Conservation (phyloP, 306 rosid genomes). For the Malus sieversii region DNA sequence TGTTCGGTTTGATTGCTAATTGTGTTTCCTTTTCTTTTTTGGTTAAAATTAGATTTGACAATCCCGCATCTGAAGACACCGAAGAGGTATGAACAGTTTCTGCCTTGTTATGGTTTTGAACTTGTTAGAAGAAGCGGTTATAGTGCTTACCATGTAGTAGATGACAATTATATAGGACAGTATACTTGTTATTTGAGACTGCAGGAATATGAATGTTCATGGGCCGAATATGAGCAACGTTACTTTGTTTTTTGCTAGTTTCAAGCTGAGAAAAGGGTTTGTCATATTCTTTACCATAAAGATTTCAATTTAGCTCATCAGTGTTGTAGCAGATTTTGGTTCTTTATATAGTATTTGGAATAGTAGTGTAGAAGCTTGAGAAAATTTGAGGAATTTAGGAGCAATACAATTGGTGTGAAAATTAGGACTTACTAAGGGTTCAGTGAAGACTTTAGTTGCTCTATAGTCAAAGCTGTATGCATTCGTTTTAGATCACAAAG, state of each 20-base stretch:
- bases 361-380: neutral
- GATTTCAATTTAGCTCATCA: neutral
- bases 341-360: neutral
- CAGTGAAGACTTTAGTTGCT: neutral
- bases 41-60: conserved; percentile 50
- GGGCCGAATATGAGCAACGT: neutral
- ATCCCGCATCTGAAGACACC: conserved; percentile 78
- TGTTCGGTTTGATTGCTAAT: neutral
- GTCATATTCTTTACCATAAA: too few species aligned
- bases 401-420: too few species aligned
- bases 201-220: neutral
- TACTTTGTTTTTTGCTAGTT: too few species aligned
- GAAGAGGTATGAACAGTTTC: conserved; percentile 57
- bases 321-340: neutral
- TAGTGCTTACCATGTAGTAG: neutral
- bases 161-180: neutral
- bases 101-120: neutral
- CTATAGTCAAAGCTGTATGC: neutral
- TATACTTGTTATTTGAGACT: neutral
- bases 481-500: neutral
- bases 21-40: neutral
- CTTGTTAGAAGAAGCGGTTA: neutral
- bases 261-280: too few species aligned
- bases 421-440: too few species aligned
- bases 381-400: neutral